These are phyloP conservation scores for Ceratobasidium papillatum DNA, from an alignment of 1,284 basidiomycete species.

Conservation along the genomic window DNA sequence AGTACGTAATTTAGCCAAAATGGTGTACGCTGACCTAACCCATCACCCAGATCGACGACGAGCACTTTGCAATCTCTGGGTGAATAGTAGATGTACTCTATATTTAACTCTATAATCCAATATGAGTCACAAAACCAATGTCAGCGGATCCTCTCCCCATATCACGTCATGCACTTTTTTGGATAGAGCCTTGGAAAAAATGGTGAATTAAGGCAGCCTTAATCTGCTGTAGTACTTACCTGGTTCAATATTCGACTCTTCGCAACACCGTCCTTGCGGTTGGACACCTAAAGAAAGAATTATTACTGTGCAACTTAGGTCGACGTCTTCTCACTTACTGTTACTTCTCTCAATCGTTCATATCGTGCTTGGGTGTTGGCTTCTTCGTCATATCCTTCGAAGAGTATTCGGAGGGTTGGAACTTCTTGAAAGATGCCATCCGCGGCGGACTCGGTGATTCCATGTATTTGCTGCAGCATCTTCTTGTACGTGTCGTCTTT, in stretches of 20 bases:
- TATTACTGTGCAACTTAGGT: not conserved
- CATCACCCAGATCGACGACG: constrained; percentile 16
- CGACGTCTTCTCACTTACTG: not conserved
- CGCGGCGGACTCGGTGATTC: constrained; percentile 40
- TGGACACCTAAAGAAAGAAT: constrained; percentile 6
- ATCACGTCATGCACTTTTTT: constrained; percentile 38
- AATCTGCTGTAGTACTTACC: not conserved
- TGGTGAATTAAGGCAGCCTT: not conserved
- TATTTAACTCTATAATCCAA: not conserved
- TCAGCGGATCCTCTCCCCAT: constrained; percentile 38
- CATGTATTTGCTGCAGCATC: constrained; percentile 43
- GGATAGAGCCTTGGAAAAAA: constrained; percentile 11
- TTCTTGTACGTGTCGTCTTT: constrained; percentile 42
- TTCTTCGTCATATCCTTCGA: constrained; percentile 40
- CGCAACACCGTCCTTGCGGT: constrained; percentile 32
- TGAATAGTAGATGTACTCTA: not conserved
- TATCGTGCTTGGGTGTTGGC: not conserved
- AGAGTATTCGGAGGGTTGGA: constrained; percentile 38
- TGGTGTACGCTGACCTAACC: not conserved
- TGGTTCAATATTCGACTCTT: constrained; percentile 36
- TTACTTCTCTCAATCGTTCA: constrained; percentile 17
- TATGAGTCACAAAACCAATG: constrained; percentile 1
- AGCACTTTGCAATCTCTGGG: constrained; percentile 38
- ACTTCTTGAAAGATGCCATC: constrained; percentile 40
- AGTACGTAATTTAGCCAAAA: constrained; percentile 4